phyloP scores from a whole-genome alignment of 2,329 filamentous ascomycete species.

The Xylaria sp. region DNA sequence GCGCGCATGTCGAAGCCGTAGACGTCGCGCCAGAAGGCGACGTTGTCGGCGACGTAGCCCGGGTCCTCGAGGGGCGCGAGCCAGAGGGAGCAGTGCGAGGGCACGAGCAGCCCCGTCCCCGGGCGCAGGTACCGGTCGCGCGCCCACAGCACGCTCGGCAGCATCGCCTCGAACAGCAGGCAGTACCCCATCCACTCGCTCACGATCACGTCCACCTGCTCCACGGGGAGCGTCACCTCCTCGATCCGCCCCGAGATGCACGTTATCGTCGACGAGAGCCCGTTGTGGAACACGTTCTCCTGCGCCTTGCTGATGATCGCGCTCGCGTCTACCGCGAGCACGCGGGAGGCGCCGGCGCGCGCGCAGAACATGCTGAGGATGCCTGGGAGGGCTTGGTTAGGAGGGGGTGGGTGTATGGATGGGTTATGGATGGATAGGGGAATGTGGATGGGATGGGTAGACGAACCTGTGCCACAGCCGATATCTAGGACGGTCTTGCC shows the following conservation, averaged over 20 bases:
- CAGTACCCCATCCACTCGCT: constrained; percentile 99
- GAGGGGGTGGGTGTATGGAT: background rate
- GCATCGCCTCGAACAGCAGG: constrained; percentile 92
- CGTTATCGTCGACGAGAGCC: constrained; percentile 72
- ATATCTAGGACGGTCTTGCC: constrained; percentile 89
- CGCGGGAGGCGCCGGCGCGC: constrained; percentile 80
- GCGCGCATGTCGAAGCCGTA: constrained; percentile 94
- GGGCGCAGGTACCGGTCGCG: constrained; percentile 82
- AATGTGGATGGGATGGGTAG: background rate
- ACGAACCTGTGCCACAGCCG: constrained; percentile 72
- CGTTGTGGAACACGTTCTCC: constrained; percentile 83
- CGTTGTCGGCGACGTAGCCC: constrained; percentile 75
- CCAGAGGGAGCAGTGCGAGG: constrained; percentile 81
- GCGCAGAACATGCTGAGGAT: constrained; percentile 96
- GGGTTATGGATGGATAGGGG: background rate
- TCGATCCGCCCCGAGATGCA: constrained; percentile 86
- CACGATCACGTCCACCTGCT: constrained; percentile 89
- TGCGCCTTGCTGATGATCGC: constrained; percentile 85
- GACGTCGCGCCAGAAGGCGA: constrained; percentile 86
- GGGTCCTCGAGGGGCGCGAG: constrained; percentile 79
- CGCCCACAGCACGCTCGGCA: constrained; percentile 87
- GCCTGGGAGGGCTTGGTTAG: constrained; percentile 46
- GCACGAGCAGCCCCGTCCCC: constrained; percentile 76
- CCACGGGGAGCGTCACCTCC: constrained; percentile 76
- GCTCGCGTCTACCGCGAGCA: constrained; percentile 91